Percentiles rank a stretch among this genome's conserved stretches.
Conservation (phyloP, 345 rosid genomes). For the Aegle marmelos region DNA sequence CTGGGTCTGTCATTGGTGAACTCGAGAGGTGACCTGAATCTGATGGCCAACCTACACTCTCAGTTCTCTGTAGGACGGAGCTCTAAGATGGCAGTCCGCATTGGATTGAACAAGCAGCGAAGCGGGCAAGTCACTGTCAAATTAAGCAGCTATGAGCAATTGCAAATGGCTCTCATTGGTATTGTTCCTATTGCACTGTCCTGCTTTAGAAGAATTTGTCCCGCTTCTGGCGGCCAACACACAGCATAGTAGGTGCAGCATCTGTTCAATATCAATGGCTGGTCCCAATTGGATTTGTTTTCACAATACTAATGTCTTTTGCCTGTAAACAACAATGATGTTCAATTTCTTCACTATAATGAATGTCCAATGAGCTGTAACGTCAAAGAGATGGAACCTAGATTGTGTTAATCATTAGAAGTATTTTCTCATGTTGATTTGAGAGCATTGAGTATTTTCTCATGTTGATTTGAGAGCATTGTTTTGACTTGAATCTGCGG, state of each 20-base stretch:
- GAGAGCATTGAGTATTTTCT: neutral
- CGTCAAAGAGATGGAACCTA: neutral
- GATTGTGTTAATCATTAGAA: neutral
- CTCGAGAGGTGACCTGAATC: constrained; percentile 30
- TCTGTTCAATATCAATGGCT: neutral
- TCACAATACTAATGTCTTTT: neutral
- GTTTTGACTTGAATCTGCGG: too few species aligned
- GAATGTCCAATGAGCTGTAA: neutral
- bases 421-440: neutral
- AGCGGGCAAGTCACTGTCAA: constrained; percentile 41
- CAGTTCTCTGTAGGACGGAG: constrained; percentile 33
- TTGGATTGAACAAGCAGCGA: constrained; percentile 43
- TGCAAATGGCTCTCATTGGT: constrained; percentile 30
- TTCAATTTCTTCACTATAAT: neutral
- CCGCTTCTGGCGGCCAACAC: constrained; percentile 13
- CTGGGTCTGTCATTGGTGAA: constrained; percentile 36
- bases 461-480: too few species aligned
- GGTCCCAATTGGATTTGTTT: neutral
- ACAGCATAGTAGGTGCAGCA: neutral
- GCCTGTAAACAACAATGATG: neutral
- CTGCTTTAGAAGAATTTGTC: constrained; percentile 19
- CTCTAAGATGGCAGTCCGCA: constrained; percentile 29
- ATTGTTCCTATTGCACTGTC: constrained; percentile 35
- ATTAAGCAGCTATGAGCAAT: constrained; percentile 39
- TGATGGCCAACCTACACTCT: constrained; percentile 39